Evolutionary conservation across 2,329 filamentous ascomycete species (phyloP), one percentile per base, ranked within the genome.

Genomic region (Arthrobotrys conoides): DNA sequence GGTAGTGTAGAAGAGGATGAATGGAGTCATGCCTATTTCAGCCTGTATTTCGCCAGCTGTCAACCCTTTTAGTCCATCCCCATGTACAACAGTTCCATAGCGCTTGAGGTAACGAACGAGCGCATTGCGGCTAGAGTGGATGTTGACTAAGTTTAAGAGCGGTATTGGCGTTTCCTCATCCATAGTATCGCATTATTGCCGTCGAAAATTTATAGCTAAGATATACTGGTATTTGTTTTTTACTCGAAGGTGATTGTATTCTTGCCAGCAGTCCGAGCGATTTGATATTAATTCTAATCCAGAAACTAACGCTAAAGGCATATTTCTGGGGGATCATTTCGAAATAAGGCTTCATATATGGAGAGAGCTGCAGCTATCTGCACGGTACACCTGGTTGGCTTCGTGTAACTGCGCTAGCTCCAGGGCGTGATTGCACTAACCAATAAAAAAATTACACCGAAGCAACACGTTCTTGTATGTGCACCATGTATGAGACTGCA

Each of bases 71-170:
- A 59, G 20, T 6, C 55, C 68, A 30, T 71, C 68, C n/a, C 68
- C 68, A 33, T 71, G 57, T 44, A 71, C 51, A 2, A 69, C 53
- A 0, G 24, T 41, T 30, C 22, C 41, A 49, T 71, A 71, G 18
- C 68, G 68, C 9, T 64, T 49, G 46, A 71, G 55, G 44, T 53
- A 59, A 5, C 57, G 41, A 14, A 64, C 22, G 46, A 71, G 68
- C 20, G 68, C 30, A 64, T 44, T 51, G 44, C 68, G 68, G 20
- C 57, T 61, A 3, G 57, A 61, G 9, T 24, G 36, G n/a, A 61
- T 24, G 20, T 61, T 61, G 36, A 61, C 57, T n/a, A 61, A 20
- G 8, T 44, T 61, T 9, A 44, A n/a, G 14, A 61, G 36, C 18
- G 57, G 57, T 44, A 61, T 44, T n/a, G 57, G 36, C 5, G 57